Evolutionary conservation across 495 filamentous ascomycete genomes (phyloP).

Genomic region (Penicillium subrubescens): DNA sequence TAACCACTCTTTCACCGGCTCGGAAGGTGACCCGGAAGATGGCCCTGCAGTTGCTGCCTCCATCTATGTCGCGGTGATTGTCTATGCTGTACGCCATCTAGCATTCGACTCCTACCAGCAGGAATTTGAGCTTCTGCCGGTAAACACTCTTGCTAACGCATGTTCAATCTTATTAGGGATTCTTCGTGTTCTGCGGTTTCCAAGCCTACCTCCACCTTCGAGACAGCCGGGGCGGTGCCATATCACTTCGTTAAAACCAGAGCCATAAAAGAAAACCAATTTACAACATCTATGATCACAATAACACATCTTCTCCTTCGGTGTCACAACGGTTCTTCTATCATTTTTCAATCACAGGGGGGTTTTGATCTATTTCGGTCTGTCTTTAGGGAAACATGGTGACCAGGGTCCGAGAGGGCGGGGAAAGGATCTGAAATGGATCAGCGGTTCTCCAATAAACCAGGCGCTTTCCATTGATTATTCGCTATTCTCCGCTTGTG

Average conservation of each 20-base stretch:
- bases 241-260: conserved; percentile 62
- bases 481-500: conserved; percentile 1
- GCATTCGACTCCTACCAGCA: neutral
- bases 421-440: conserved; percentile 19
- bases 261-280: conserved; percentile 8
- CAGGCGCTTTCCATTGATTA: neutral
- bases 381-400: conserved; percentile 17
- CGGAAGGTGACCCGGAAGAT: conserved; percentile 70
- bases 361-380: conserved; percentile 25
- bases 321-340: conserved; percentile 20
- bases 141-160: conserved; percentile 1
- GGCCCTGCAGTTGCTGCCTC: conserved; percentile 76
- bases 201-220: conserved; percentile 81
- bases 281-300: conserved; percentile 16
- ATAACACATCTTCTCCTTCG: conserved; percentile 9
- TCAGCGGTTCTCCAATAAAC: conserved; percentile 5
- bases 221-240: conserved; percentile 76
- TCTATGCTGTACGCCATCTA: conserved; percentile 71
- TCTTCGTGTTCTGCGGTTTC: conserved; percentile 86
- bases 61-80: conserved; percentile 79
- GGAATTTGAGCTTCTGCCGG: neutral
- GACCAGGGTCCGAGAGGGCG: conserved; percentile 11
- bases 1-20: conserved; percentile 80
- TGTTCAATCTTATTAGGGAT: conserved; percentile 54
- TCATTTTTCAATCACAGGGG: conserved; percentile 24